These are phyloP conservation scores for Ophiostoma perfectum DNA, from an alignment of 2,329 filamentous ascomycete species.

Conservation along the genomic window DNA sequence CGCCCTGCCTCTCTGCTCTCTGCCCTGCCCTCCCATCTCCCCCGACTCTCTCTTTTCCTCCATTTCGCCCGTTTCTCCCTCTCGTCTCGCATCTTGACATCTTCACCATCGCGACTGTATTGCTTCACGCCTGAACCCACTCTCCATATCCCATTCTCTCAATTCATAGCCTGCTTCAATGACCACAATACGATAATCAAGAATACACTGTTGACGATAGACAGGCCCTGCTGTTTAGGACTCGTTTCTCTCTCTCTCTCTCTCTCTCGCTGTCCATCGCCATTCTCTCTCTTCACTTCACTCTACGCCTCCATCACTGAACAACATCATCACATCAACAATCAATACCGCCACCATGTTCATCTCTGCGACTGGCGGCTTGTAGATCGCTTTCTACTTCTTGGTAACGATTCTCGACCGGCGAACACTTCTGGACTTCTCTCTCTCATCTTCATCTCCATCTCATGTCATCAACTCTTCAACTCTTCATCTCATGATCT, in stretches of 20 bases:
- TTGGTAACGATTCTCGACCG: not conserved
- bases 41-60: not conserved
- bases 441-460: not conserved
- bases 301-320: not conserved
- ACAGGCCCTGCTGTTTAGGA: not conserved
- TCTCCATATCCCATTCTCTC: not conserved
- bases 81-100: not conserved
- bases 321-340: not conserved
- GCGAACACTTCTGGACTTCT: not conserved
- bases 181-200: not conserved
- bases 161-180: not conserved
- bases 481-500: not conserved
- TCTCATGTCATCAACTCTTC: not conserved
- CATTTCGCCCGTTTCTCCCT: not conserved
- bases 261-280: conserved; percentile 6
- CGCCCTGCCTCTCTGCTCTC: too few species aligned
- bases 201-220: not conserved
- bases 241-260: not conserved
- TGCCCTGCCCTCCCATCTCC: too few species aligned
- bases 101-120: not conserved
- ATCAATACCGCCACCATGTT: conserved; percentile 1
- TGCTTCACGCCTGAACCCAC: not conserved
- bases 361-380: not conserved
- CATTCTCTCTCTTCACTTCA: not conserved
- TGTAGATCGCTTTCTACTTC: not conserved